These are phyloP conservation scores for Pisolithus thermaeus DNA, from an alignment of 1,284 basidiomycete genomes.

Conservation along the genomic window DNA sequence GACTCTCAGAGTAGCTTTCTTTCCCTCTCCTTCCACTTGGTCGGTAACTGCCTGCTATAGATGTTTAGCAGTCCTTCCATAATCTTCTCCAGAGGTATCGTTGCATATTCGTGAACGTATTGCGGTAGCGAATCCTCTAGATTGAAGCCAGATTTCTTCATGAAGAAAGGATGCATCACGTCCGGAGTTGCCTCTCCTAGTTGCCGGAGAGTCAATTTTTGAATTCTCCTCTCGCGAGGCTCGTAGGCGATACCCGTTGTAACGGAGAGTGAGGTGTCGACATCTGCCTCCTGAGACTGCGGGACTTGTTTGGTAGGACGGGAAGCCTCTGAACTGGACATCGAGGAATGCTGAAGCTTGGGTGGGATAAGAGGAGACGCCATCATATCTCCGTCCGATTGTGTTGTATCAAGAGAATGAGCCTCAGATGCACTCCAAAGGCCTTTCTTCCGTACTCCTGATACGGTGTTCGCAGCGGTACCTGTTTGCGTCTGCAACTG, in stretches of 20 bases:
- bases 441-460: slow-evolving; percentile 20
- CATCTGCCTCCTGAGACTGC: slow-evolving; percentile 15
- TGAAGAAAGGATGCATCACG: slow-evolving; percentile 82
- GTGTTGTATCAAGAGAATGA: slow-evolving; percentile 1
- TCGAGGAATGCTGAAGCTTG: not conserved
- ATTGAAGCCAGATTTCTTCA: slow-evolving; percentile 78
- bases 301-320: slow-evolving; percentile 9
- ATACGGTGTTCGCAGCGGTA: slow-evolving; percentile 28
- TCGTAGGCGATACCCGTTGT: slow-evolving; percentile 42
- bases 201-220: slow-evolving; percentile 74
- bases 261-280: slow-evolving; percentile 4
- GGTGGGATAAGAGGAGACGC: not conserved
- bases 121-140: slow-evolving; percentile 77
- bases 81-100: slow-evolving; percentile 76
- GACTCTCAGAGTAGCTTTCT: slow-evolving; percentile 6
- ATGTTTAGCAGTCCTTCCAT: slow-evolving; percentile 77
- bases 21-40: slow-evolving; percentile 7
- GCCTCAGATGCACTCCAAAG: slow-evolving; percentile 10
- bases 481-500: slow-evolving; percentile 58
- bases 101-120: slow-evolving; percentile 84
- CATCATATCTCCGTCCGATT: slow-evolving; percentile 5
- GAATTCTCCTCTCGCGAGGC: slow-evolving; percentile 53
- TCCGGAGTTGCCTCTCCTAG: slow-evolving; percentile 84
- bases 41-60: slow-evolving; percentile 70
- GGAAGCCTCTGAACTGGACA: slow-evolving; percentile 1